Evolutionary conservation across 768 basidiomycete genomes (phyloP), one percentile per base, ranked within the genome.

Genomic region (Xerocomellus amylosporus): DNA sequence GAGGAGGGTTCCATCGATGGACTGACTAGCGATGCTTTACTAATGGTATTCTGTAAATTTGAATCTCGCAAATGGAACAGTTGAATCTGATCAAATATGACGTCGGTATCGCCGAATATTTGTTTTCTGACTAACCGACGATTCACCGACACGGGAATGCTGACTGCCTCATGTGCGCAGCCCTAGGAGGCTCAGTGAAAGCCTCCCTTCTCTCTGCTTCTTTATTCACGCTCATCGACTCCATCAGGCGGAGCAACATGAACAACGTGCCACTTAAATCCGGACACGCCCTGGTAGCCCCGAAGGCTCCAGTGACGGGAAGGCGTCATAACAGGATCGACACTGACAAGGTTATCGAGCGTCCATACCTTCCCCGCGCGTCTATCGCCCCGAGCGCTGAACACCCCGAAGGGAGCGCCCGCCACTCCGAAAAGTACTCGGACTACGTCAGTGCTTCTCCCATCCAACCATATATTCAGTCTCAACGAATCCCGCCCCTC

Each of bases 351-450:
- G 6, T 43, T n/a, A 55, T 69, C 37, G 63, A 65, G 14, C 64
- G 60, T 1, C 69, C 68, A 0, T 71, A 70, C 47, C 59, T 69
- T 10, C 41, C 67, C 30, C 63, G 68, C n/a, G 69, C 68, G 5
- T 61, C 67, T 6, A 24, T 61, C 34, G 68, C 68, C 7, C 65
- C 69, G 1, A 69, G 67, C 28, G 31, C 49, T 9, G 67, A 70
- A 38, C 37, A 55, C 0, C 67, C 67, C 14, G 38, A 64, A 0
- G 68, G 68, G n/a, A 69, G 58, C 5, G 30, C 10, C 42, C 38
- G 44, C 22, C 64, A 69, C 20, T 46, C 65, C 2, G 34, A 53
- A 51, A 60, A 52, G 38, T 65, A 65, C 22, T 20, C 53, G 5
- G 28, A 56, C 8, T 62, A 70, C 17, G 68, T 71, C 4, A 41